These are phyloP conservation scores for Clavispora fructus DNA, from an alignment of 805 yeast genomes.

Conservation along the genomic window DNA sequence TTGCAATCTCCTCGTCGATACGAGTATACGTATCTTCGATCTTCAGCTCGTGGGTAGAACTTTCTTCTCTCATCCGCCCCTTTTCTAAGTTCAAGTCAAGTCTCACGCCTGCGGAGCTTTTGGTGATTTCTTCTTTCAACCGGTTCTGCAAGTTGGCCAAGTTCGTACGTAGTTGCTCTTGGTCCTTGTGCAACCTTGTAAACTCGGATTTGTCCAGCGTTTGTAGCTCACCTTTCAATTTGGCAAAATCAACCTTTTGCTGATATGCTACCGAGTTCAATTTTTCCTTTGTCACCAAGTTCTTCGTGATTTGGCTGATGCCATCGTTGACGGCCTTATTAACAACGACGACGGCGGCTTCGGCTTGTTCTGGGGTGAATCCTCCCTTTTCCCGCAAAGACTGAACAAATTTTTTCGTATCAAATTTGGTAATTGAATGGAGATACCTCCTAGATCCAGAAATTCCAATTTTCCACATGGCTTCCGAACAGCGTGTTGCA, in stretches of 20 bases:
- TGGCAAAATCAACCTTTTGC: conserved; percentile 95
- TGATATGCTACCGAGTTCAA: conserved; percentile 84
- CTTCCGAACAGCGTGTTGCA: not conserved
- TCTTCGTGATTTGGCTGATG: conserved; percentile 64
- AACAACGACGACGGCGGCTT: conserved; percentile 69
- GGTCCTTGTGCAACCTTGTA: conserved; percentile 75
- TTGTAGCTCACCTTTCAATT: conserved; percentile 85
- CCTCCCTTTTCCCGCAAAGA: conserved; percentile 62
- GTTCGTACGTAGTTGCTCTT: conserved; percentile 77
- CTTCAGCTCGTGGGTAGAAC: conserved; percentile 86
- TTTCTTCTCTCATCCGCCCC: conserved; percentile 92
- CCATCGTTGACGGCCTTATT: conserved; percentile 76
- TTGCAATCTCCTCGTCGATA: conserved; percentile 91
- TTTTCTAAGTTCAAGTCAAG: conserved; percentile 89
- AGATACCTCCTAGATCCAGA: conserved; percentile 7
- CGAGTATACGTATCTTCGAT: conserved; percentile 93
- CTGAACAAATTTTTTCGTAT: conserved; percentile 70
- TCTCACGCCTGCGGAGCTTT: conserved; percentile 83
- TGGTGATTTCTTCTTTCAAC: conserved; percentile 86
- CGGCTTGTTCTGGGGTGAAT: conserved; percentile 71
- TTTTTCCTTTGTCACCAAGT: conserved; percentile 80
- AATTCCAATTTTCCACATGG: conserved; percentile 3
- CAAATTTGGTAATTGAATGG: conserved; percentile 47
- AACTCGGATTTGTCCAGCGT: conserved; percentile 84
- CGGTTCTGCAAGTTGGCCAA: conserved; percentile 80